Evolutionary conservation across 2,329 filamentous ascomycete species (phyloP).

Genomic region (Aspergillus niger): DNA sequence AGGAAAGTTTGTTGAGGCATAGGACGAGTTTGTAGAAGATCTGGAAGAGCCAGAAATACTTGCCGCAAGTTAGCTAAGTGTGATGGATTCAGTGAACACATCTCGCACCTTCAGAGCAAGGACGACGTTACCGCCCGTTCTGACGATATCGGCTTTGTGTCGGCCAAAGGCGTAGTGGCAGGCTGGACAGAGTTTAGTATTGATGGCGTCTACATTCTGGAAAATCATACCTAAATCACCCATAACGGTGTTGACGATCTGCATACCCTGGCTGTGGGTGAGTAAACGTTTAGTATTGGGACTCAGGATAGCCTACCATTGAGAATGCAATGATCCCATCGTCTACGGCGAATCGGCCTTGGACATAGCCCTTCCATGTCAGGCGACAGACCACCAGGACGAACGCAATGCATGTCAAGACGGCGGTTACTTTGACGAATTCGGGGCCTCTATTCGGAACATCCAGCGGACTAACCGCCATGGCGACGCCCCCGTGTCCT

Average conservation of each 20-base stretch:
- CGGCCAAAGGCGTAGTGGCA: constrained; percentile 10
- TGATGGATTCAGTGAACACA: background rate
- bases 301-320: background rate
- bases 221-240: background rate
- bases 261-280: background rate
- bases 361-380: background rate
- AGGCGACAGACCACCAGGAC: background rate
- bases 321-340: constrained; percentile 2
- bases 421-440: constrained; percentile 3
- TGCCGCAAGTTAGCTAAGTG: background rate
- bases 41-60: constrained; percentile 13
- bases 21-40: constrained; percentile 9
- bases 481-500: background rate
- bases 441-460: constrained; percentile 6
- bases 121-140: constrained; percentile 4
- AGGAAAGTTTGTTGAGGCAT: constrained; percentile 29
- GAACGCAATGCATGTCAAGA: constrained; percentile 5
- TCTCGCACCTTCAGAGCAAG: constrained; percentile 3
- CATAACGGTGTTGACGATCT: constrained; percentile 5
- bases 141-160: constrained; percentile 1
- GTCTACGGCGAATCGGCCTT: background rate
- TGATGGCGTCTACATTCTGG: too few species aligned
- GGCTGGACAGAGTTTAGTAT: background rate
- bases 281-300: background rate
- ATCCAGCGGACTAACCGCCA: background rate